Evolutionary conservation across 768 basidiomycete species (phyloP), one percentile per base, ranked within the genome.

Genomic region (Saitozyma sp.): DNA sequence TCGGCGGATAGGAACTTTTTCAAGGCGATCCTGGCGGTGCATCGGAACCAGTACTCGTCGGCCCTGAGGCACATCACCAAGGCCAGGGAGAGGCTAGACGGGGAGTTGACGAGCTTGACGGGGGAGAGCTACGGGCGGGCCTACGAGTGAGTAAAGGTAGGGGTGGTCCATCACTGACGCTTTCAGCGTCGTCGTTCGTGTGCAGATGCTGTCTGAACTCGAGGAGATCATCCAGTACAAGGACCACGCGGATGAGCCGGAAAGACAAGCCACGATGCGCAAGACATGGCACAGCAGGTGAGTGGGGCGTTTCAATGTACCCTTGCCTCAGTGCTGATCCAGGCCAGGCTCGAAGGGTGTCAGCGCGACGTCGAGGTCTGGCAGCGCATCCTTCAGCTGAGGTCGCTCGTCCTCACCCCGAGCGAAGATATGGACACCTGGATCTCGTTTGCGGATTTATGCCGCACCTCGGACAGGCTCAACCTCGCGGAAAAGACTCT

Each of bases 291-390:
- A 95, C 87, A 93, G 92, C 75, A 85, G 95, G 92, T 91, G 62
- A 66, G 83, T 62, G 42, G 38, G 41, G 43, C 13, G 51, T 11
- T 13, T 2, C 45, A 46, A 17, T 46, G 2, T 13, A 13, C 43
- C 43, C 9, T 45, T 38, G 14, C 38, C 46, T 48, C 43, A 38
- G 19, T n/a, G 63, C 37, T 59, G 38, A 63, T n/a, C 8, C 6
- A 3, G 5, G 14, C 13, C 64, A 94, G 94, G 62, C 80, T 99
- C 46, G 89, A 91, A 82, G 96, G 93, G 1, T 97, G 94, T 80
- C 93, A 98, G 75, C 91, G 92, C 20, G 96, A 98, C 71, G 95
- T 98, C 41, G 96, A 99, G 80, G 92, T 96, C 6, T 99, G 96
- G 96, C 96, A 98, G 78, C 87, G 95, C 17, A 91, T 98, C 58